Conservation (phyloP, 2,329 filamentous ascomycete species). For the Aureobasidium lini region DNA sequence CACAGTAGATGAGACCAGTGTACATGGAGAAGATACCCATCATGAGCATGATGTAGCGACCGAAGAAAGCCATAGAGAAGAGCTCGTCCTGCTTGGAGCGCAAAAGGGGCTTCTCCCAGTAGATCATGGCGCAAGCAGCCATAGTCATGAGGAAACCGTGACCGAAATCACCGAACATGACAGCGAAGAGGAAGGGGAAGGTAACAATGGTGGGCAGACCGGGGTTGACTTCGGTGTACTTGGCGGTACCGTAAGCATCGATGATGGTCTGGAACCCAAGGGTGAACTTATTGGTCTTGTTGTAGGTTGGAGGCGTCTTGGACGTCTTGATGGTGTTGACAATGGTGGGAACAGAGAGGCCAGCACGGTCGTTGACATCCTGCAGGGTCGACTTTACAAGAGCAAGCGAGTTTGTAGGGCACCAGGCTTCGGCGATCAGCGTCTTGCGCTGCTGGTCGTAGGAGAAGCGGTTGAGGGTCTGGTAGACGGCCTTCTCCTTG, state of each 20-base stretch:
- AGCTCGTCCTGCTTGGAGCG: conserved; percentile 92
- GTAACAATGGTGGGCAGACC: conserved; percentile 92
- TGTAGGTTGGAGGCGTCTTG: conserved; percentile 93
- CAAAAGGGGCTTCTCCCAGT: conserved; percentile 79
- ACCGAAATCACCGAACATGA: conserved; percentile 99
- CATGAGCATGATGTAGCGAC: conserved; percentile 95
- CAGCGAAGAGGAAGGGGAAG: conserved; percentile 98
- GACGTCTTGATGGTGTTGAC: conserved; percentile 97
- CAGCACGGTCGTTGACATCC: conserved; percentile 92
- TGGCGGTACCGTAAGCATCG: conserved; percentile 94
- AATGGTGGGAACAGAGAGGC: conserved; percentile 93
- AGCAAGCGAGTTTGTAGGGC: conserved; percentile 81
- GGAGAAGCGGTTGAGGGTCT: conserved; percentile 91
- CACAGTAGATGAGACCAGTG: conserved; percentile 95
- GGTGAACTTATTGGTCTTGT: conserved; percentile 98
- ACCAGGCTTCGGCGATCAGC: conserved; percentile 96
- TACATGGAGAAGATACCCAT: conserved; percentile 98
- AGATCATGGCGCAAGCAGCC: conserved; percentile 85
- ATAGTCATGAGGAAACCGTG: conserved; percentile 84
- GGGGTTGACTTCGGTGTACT: conserved; percentile 95
- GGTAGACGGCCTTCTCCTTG: conserved; percentile 97
- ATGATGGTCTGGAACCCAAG: conserved; percentile 98
- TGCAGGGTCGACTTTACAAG: conserved; percentile 89
- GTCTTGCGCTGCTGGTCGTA: conserved; percentile 95
- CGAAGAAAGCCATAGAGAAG: conserved; percentile 98